phyloP scores from a whole-genome alignment of 306 rosid species.

The Mimosa bimucronata region DNA sequence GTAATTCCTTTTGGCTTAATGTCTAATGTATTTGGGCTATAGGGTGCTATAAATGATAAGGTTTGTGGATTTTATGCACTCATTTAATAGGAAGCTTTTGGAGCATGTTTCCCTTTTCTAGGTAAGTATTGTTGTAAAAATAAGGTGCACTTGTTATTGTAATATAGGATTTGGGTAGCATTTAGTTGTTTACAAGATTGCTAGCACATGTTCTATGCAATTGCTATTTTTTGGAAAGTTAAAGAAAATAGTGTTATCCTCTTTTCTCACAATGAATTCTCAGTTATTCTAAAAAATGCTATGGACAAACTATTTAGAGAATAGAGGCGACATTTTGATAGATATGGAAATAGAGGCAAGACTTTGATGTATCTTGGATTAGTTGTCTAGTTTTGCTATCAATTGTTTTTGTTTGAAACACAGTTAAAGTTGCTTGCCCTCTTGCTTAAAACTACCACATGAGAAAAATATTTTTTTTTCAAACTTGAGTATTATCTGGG shows the following conservation, averaged over 20 bases:
- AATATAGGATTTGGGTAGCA: not conserved
- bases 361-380: constrained; percentile 2
- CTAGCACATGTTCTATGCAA: not conserved
- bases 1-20: not conserved
- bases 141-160: not conserved
- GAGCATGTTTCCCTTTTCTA: constrained; percentile 14
- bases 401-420: not conserved
- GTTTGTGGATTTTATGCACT: not conserved
- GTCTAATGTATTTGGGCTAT: not conserved
- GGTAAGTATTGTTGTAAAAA: not conserved
- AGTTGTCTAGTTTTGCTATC: not conserved
- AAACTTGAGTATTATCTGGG: not conserved
- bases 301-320: not conserved
- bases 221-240: not conserved
- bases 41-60: not conserved
- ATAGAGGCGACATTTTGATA: not conserved
- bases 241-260: not conserved
- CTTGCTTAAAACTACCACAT: not conserved
- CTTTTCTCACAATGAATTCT: not conserved
- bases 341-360: not conserved
- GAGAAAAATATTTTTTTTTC: not conserved
- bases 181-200: not conserved
- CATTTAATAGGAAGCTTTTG: constrained; percentile 3
- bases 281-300: not conserved
- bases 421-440: not conserved